Evolutionary conservation across 2,329 filamentous ascomycete species (phyloP).

Genomic region (Fusarium dlaminii): DNA sequence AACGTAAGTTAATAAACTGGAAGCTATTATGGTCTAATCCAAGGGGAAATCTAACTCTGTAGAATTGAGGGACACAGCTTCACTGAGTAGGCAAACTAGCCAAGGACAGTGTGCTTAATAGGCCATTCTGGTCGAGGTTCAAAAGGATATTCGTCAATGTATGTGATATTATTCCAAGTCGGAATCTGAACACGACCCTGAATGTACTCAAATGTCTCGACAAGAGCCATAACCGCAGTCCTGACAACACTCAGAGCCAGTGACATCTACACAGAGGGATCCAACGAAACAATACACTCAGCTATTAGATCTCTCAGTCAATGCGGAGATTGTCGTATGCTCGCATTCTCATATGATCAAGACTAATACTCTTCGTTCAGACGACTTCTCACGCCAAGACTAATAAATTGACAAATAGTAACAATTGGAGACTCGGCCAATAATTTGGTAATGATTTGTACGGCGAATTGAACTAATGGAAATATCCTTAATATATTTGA

Average conservation of each 20-base stretch:
- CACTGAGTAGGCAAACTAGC: too few species aligned
- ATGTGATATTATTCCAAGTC: too few species aligned
- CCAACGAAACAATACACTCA: background rate
- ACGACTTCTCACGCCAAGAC: constrained; percentile 6
- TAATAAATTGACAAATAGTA: constrained; percentile 3
- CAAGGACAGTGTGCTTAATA: too few species aligned
- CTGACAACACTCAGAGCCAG: background rate
- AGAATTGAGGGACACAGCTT: too few species aligned
- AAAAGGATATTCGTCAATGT: too few species aligned
- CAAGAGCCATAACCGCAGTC: too few species aligned
- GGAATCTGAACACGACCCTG: too few species aligned
- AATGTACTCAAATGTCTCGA: too few species aligned
- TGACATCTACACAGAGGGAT: background rate
- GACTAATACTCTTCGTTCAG: constrained; percentile 18
- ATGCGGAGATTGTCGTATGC: constrained; percentile 14
- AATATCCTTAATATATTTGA: background rate
- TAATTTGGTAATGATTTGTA: constrained; percentile 10
- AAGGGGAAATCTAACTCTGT: too few species aligned
- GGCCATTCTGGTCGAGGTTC: too few species aligned
- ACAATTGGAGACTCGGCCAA: background rate
- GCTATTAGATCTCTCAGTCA: constrained; percentile 21
- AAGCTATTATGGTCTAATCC: background rate
- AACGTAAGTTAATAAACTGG: constrained; percentile 1
- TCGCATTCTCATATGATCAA: constrained; percentile 14
- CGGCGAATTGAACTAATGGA: constrained; percentile 1